Evolutionary conservation across 2,329 filamentous ascomycete species (phyloP), one percentile per base, ranked within the genome.

Genomic region (Grosmannia serpens): DNA sequence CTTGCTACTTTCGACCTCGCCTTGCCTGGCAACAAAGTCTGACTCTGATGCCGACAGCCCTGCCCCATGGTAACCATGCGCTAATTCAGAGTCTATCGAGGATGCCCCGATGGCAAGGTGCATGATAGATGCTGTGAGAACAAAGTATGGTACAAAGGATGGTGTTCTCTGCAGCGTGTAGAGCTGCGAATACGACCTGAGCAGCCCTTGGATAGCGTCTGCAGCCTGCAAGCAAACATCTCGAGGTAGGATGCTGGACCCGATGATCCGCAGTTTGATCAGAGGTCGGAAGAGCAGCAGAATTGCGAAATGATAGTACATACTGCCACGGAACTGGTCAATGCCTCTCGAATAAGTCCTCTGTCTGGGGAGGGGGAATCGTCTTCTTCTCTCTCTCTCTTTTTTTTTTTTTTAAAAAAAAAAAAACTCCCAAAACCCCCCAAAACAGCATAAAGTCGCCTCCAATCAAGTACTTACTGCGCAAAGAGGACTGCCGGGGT

Each of bases 211-310:
- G 22, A 84, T 83, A 31, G 80, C 80, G 60, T 83, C 79, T 33
- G 81, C 80, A 1, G 81, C 81, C 63, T 83, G 80, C 2, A 77
- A 77, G 69, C 86, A 89, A 20, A 87, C 81, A 61, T 87, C 83
- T 46, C 80, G 78, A 9, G 86, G 86, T 4, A 76, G 75, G 2
- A 88, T 74, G 56, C 80, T 78, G 9, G 84, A 87, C 10, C 82
- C 80, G 53, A 86, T 77, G 64, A 88, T 82, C 11, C 75, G 74
- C 9, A 84, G 66, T 62, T 82, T 88, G 66, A 89, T 84, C 44
- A 90, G 76, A 0, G 87, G 87, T 8, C 87, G 78, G 67, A 90
- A 90, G 1, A 91, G 77, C n/a, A 89, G 78, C 0, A 87, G 70
- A n/a, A 86, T 85, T 33, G 83, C 80, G 61, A 84, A 85, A 65